These are phyloP conservation scores for Schizophyllum amplum DNA, from an alignment of 1,284 basidiomycete species.

Conservation along the genomic window DNA sequence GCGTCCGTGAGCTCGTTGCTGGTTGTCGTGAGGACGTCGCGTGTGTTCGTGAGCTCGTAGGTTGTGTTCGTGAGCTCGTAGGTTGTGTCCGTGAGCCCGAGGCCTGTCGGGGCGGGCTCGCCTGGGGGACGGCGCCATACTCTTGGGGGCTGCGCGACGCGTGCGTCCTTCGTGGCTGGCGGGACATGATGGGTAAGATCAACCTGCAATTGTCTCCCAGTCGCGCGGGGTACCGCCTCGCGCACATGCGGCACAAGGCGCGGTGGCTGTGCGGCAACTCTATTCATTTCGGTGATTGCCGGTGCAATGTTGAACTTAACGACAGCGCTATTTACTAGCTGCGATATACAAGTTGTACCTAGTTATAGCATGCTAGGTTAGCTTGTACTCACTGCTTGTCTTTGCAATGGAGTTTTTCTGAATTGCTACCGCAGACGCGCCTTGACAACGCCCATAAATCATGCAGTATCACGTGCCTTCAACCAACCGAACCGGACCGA, in stretches of 20 bases:
- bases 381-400: no score
- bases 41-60: background rate
- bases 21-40: no score
- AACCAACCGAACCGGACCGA: no score
- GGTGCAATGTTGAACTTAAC: background rate
- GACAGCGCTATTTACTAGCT: no score
- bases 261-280: background rate
- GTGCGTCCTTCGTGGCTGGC: background rate
- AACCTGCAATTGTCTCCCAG: background rate
- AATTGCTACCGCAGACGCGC: no score
- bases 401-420: no score
- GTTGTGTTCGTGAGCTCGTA: background rate
- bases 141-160: background rate
- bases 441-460: no score
- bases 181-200: background rate
- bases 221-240: no score
- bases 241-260: background rate
- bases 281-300: background rate
- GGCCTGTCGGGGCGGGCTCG: background rate
- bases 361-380: no score
- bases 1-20: background rate
- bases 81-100: background rate
- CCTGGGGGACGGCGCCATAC: background rate
- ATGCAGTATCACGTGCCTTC: no score
- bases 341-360: no score